phyloP scores from a whole-genome alignment of 1,284 basidiomycete species.

The Trametes polyzona region DNA sequence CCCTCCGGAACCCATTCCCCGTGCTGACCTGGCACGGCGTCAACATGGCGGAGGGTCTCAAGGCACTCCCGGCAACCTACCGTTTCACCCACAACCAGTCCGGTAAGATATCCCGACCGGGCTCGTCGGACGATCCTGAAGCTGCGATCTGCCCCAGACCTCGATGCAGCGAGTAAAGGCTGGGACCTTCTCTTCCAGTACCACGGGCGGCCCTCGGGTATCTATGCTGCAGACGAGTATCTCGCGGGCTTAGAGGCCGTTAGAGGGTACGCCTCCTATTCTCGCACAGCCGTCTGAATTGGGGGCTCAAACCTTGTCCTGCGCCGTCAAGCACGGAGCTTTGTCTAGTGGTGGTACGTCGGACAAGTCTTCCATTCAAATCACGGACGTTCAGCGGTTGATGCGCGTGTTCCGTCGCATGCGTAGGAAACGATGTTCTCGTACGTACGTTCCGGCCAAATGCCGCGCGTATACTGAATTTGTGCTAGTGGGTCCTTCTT shows the following conservation, averaged over 20 bases:
- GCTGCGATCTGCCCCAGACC: no score
- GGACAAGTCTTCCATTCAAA: background rate
- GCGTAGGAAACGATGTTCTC: conserved; percentile 64
- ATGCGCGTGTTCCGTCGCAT: background rate
- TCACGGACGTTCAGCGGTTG: background rate
- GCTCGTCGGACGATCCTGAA: no score
- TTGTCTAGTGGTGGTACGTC: conserved; percentile 58
- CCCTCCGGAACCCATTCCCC: conserved; percentile 38
- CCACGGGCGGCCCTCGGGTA: conserved; percentile 62
- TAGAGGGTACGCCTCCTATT: conserved; percentile 46
- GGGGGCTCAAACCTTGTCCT: no score
- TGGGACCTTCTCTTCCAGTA: conserved; percentile 65
- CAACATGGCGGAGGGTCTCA: conserved; percentile 62
- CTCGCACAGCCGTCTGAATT: no score
- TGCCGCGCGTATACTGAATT: background rate
- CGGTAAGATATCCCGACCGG: conserved; percentile 36
- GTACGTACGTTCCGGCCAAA: conserved; percentile 35
- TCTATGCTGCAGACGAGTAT: conserved; percentile 63
- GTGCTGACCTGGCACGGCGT: conserved; percentile 55
- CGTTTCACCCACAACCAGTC: conserved; percentile 62
- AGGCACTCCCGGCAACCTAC: conserved; percentile 57
- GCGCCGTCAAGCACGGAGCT: conserved; percentile 48
- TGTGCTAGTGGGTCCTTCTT: conserved; percentile 52
- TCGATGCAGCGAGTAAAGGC: conserved; percentile 53
- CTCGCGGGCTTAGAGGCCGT: conserved; percentile 57